These are phyloP conservation scores for Rhodosorus marinus DNA, from an alignment of 23 red algal species.

Conservation along the genomic window DNA sequence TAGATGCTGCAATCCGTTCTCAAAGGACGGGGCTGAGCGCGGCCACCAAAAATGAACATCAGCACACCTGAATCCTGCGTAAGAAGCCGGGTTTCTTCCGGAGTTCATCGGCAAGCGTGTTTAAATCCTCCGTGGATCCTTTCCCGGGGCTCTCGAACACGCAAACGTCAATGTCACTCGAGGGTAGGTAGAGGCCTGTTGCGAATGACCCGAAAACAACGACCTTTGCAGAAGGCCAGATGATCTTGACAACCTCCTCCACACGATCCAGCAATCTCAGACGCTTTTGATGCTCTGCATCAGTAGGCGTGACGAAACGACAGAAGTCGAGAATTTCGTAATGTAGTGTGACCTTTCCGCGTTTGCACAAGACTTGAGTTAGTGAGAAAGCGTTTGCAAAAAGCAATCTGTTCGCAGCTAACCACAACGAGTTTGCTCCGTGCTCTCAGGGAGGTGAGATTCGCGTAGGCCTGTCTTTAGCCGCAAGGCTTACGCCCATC, in stretches of 20 bases:
- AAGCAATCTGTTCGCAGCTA: no score
- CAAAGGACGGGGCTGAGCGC: no score
- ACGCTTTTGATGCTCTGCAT: conserved; percentile 11
- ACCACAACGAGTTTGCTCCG: no score
- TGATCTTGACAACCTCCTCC: conserved; percentile 16
- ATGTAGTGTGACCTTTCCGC: conserved; percentile 56
- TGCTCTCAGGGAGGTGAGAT: no score
- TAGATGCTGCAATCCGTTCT: no score
- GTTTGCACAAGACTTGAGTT: no score
- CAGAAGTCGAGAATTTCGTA: conserved; percentile 65
- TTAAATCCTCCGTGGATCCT: conserved; percentile 28
- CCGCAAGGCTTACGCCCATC: no score
- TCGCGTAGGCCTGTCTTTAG: no score
- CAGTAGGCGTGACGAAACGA: conserved; percentile 45
- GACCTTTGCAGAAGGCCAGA: conserved; percentile 39
- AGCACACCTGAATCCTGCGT: conserved; percentile 21
- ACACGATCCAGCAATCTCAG: conserved; percentile 17
- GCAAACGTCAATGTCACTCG: conserved; percentile 85
- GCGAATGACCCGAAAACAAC: conserved; percentile 70
- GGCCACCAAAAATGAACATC: no score
- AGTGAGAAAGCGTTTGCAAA: no score
- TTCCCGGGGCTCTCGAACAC: conserved; percentile 28
- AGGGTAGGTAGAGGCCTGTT: conserved; percentile 30
- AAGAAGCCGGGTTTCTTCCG: conserved; percentile 43
- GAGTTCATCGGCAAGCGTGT: conserved; percentile 37